Conservation (phyloP, 2,329 filamentous ascomycete genomes). For the Microsporum canis region DNA sequence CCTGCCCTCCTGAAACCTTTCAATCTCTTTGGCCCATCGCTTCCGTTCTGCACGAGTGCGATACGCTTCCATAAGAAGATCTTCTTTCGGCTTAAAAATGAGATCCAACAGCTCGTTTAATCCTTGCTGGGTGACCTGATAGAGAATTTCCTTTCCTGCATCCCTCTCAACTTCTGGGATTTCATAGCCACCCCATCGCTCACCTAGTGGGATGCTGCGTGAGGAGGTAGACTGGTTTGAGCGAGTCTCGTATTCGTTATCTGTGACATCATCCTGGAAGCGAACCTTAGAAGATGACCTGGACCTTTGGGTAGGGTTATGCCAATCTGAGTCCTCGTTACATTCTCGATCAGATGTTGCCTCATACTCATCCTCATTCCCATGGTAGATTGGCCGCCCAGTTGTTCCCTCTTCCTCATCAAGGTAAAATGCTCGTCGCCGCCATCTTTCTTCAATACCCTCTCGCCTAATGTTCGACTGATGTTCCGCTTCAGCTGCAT, state of each 20-base stretch:
- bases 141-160: constrained; percentile 76
- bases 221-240: constrained; percentile 66
- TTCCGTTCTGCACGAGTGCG: constrained; percentile 52
- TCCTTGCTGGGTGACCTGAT: constrained; percentile 81
- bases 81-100: constrained; percentile 72
- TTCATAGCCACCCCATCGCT: constrained; percentile 67
- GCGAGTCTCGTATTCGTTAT: constrained; percentile 56
- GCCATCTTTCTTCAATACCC: constrained; percentile 59
- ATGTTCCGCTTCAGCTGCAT: constrained; percentile 25
- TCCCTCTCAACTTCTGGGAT: constrained; percentile 71
- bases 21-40: constrained; percentile 37
- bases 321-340: constrained; percentile 22
- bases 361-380: constrained; percentile 40
- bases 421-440: constrained; percentile 65
- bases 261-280: constrained; percentile 58
- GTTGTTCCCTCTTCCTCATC: constrained; percentile 70
- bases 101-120: constrained; percentile 86
- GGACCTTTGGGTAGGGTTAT: constrained; percentile 43
- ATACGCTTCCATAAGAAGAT: constrained; percentile 57
- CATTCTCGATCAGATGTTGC: constrained; percentile 36
- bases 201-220: constrained; percentile 51
- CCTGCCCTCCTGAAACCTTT: constrained; percentile 21
- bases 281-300: constrained; percentile 69
- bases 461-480: constrained; percentile 27
- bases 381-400: constrained; percentile 50